Evolutionary conservation across 2,329 filamentous ascomycete species (phyloP).

Genomic region (Diaporthe ampelina): DNA sequence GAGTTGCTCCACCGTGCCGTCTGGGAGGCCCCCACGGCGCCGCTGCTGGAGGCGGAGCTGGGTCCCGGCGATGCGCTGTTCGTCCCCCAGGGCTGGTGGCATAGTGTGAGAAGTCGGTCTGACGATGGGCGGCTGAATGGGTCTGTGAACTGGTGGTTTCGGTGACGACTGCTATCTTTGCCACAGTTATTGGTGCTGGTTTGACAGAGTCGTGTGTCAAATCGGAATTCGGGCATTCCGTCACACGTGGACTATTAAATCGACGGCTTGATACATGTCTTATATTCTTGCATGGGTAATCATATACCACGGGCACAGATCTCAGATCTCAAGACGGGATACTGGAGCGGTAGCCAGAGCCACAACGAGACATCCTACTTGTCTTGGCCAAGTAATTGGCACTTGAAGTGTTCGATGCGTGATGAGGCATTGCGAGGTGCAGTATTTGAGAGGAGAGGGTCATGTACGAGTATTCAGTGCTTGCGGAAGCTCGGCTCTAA

Average conservation of each 20-base stretch:
- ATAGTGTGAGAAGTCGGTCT: conserved; percentile 79
- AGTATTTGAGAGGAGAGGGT: background rate
- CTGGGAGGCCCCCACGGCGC: conserved; percentile 65
- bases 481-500: background rate
- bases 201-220: background rate
- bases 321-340: background rate
- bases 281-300: too few species aligned
- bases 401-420: background rate
- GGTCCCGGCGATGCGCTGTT: conserved; percentile 79
- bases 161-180: conserved; percentile 57
- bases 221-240: background rate
- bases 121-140: conserved; percentile 53
- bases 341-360: background rate
- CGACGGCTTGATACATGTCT: background rate
- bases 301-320: background rate
- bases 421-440: background rate
- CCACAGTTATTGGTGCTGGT: background rate
- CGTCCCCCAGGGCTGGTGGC: conserved; percentile 90
- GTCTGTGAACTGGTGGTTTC: conserved; percentile 84
- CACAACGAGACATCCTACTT: background rate
- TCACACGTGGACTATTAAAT: background rate
- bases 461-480: background rate
- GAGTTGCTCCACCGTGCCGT: conserved; percentile 75
- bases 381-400: background rate
- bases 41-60: conserved; percentile 67